These are phyloP conservation scores for Lepidium sativum DNA, from an alignment of 345 rosid genomes.

Conservation along the genomic window DNA sequence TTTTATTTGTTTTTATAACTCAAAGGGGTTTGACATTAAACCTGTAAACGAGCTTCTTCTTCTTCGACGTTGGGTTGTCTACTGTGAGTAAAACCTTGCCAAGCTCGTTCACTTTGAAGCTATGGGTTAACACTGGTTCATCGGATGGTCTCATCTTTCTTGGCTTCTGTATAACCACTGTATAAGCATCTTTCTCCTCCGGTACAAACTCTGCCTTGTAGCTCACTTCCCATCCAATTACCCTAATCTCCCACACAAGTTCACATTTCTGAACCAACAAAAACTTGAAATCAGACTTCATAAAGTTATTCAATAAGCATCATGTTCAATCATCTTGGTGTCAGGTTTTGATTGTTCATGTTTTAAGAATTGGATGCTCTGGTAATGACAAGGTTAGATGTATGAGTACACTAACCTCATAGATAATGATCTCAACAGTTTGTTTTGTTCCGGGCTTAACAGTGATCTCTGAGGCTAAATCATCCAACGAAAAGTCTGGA, in stretches of 20 bases:
- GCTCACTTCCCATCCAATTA: slow-evolving; percentile 88
- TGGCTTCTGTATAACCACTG: slow-evolving; percentile 64
- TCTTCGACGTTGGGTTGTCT: slow-evolving; percentile 76
- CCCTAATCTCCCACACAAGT: slow-evolving; percentile 81
- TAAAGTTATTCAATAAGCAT: background rate
- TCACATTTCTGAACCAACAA: slow-evolving; percentile 50
- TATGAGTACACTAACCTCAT: slow-evolving; percentile 43
- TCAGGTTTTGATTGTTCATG: background rate
- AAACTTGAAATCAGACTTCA: background rate
- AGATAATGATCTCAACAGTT: slow-evolving; percentile 75
- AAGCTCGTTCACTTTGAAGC: slow-evolving; percentile 61
- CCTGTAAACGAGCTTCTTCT: slow-evolving; percentile 92
- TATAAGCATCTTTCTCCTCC: slow-evolving; percentile 47
- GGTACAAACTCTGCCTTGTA: slow-evolving; percentile 84
- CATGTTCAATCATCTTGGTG: background rate
- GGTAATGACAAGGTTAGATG: background rate
- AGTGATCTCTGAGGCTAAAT: slow-evolving; percentile 57
- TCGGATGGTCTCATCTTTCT: slow-evolving; percentile 53
- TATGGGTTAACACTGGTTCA: slow-evolving; percentile 61
- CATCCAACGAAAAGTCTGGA: slow-evolving; percentile 62
- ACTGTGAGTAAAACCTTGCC: slow-evolving; percentile 71
- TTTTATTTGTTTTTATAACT: slow-evolving; percentile 11
- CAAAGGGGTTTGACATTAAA: slow-evolving; percentile 54
- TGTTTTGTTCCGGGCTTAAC: slow-evolving; percentile 80
- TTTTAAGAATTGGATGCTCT: background rate